Evolutionary conservation across 2,329 filamentous ascomycete genomes (phyloP).

Genomic region (Talaromyces pinophilus): DNA sequence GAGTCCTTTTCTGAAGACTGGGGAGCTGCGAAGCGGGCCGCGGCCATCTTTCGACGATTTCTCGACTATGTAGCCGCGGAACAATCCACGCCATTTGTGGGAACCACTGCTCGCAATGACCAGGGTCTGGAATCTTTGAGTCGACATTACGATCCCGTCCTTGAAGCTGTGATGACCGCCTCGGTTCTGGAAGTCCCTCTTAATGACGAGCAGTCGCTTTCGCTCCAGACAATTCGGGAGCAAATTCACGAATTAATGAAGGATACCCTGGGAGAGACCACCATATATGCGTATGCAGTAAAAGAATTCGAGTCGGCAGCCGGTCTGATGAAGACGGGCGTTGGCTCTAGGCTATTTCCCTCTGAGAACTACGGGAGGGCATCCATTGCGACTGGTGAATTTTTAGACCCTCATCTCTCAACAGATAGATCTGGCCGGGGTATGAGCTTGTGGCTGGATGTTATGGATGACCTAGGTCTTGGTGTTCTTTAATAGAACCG

Average conservation of each 20-base stretch:
- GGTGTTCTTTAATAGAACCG: conserved; percentile 23
- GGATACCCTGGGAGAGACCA: conserved; percentile 13
- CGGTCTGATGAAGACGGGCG: neutral
- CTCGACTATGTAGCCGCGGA: neutral
- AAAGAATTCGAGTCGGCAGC: neutral
- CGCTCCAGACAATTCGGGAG: neutral
- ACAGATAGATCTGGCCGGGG: neutral
- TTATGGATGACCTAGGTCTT: conserved; percentile 24
- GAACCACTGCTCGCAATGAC: neutral
- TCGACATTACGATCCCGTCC: conserved; percentile 15
- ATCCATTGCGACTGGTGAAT: neutral
- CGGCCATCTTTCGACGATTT: conserved; percentile 7
- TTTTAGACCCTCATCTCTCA: neutral
- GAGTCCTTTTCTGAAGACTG: conserved; percentile 13
- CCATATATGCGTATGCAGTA: conserved; percentile 16
- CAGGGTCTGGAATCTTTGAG: neutral
- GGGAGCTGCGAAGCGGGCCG: conserved; percentile 10
- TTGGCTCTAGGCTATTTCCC: neutral
- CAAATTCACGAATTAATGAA: conserved; percentile 8
- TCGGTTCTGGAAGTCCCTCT: neutral
- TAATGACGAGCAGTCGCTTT: neutral
- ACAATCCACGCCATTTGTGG: neutral
- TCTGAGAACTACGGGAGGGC: neutral
- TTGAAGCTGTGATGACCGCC: conserved; percentile 6
- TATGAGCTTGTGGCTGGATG: conserved; percentile 20